Conservation (phyloP, 768 basidiomycete species). For the Imleria badia region DNA sequence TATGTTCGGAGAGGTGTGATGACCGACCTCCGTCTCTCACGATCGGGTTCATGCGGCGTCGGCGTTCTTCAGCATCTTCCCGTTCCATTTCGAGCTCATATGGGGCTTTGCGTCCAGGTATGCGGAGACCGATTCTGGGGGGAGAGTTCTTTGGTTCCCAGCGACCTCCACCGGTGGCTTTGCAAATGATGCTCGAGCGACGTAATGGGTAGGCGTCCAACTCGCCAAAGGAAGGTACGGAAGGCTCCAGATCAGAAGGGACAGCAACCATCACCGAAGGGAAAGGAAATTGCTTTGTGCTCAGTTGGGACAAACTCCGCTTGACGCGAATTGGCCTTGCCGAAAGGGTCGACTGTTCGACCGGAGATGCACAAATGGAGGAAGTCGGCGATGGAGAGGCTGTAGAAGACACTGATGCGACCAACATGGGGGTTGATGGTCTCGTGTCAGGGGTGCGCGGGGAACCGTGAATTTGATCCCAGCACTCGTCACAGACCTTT, state of each 20-base stretch:
- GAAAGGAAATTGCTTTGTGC: conserved; percentile 25
- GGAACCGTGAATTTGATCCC: conserved; percentile 67
- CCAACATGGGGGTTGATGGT: conserved; percentile 39
- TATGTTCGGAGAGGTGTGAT: background rate
- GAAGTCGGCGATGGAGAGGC: conserved; percentile 34
- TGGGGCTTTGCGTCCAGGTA: conserved; percentile 64
- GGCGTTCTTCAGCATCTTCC: conserved; percentile 54
- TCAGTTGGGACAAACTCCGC: conserved; percentile 31
- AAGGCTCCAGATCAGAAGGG: conserved; percentile 26
- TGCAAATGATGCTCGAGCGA: conserved; percentile 67
- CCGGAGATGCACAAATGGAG: conserved; percentile 35
- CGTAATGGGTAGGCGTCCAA: conserved; percentile 73
- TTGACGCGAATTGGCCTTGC: conserved; percentile 17
- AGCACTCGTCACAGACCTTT: conserved; percentile 80
- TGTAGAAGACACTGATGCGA: conserved; percentile 32
- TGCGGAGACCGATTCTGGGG: conserved; percentile 43
- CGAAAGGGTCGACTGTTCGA: conserved; percentile 26
- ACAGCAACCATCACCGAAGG: conserved; percentile 22
- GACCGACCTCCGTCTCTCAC: conserved; percentile 54
- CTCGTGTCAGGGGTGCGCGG: conserved; percentile 40
- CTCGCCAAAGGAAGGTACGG: conserved; percentile 61
- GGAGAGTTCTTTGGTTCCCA: conserved; percentile 68
- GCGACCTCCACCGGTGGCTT: conserved; percentile 75
- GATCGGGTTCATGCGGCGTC: conserved; percentile 58
- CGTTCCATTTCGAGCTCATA: conserved; percentile 72